phyloP scores from a whole-genome alignment of 2,329 filamentous ascomycete species.

The Fusarium oligoseptatum region DNA sequence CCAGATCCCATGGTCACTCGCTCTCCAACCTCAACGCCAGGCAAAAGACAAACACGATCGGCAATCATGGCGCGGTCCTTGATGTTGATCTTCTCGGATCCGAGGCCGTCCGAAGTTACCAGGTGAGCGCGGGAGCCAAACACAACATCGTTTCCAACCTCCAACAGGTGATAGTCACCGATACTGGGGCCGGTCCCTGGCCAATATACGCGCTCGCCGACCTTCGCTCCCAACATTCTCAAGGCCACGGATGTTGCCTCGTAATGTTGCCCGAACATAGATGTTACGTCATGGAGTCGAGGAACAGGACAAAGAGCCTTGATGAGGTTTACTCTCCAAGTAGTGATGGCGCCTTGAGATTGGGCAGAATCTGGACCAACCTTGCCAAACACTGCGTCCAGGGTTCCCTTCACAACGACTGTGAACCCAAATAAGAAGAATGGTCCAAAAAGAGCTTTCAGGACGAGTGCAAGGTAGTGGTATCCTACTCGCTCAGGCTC shows the following conservation, averaged over 20 bases:
- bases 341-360: constrained; percentile 53
- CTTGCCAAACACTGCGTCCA: constrained; percentile 58
- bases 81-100: constrained; percentile 62
- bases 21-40: constrained; percentile 63
- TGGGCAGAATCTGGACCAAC: constrained; percentile 50
- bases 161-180: constrained; percentile 66
- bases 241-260: constrained; percentile 65
- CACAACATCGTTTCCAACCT: constrained; percentile 70
- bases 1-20: constrained; percentile 67
- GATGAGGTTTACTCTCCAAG: constrained; percentile 60
- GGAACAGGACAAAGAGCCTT: constrained; percentile 59
- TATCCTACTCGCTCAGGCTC: constrained; percentile 60
- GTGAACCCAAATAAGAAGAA: constrained; percentile 60
- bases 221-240: constrained; percentile 63
- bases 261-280: constrained; percentile 67
- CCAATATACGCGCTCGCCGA: constrained; percentile 69
- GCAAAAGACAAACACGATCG: constrained; percentile 66
- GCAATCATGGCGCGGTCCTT: constrained; percentile 67
- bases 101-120: constrained; percentile 64
- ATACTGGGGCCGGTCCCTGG: constrained; percentile 67
- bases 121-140: constrained; percentile 69
- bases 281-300: constrained; percentile 61
- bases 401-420: constrained; percentile 54
- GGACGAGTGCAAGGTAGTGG: constrained; percentile 63
- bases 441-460: constrained; percentile 57